Base-by-base conservation (phyloP, 2,329 filamentous ascomycete species). In the Pestalotiopsis fici region DNA sequence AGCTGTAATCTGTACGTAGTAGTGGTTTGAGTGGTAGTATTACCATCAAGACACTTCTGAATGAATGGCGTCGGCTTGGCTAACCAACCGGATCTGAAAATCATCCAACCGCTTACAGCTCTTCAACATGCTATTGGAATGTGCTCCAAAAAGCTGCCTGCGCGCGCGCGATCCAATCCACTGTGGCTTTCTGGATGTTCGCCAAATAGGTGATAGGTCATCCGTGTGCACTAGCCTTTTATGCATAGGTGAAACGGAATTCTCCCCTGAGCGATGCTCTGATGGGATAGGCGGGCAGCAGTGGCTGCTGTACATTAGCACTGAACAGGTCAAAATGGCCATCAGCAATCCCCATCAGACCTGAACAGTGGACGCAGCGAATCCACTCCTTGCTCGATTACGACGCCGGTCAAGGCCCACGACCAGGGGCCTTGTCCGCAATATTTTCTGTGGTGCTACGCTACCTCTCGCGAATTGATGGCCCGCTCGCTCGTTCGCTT, bases 191-290 rank as follows among this genome's bases (percentile, higher is more conserved):
- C 55, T 50, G 21, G 35, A 47, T 23, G 21, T 62, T 43, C 18
- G n/a, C 59, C 23, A 35, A 37, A 62, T n/a, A 13, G 35, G 59
- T 47, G 25, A 31, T 62, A 62, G 59, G 37, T 37, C 43, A n/a
- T 47, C 59, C 59, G 59, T 35, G 59, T n/a, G 35, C 37, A 25
- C 59, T 62, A 47, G 39, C 35, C 59, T 21, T 25, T 21, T 43
- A 39, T 31, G 59, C 59, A 31, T 47, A 62, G 57, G 59, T 62
- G 59, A 62, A 62, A 62, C 59, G 25, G n/a, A 39, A 37, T 35
- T 47, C 12, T 62, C 59, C 37, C 59, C 59, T 62, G 59, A 60
- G 28, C 25, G 57, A 60, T 35, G 27, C 12, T 25, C 23, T 18
- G 15, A 50, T 50, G 39, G 39, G 39, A n/a, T 13, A 5, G 39